These are phyloP conservation scores for Zygoascus tannicola DNA, from an alignment of 805 yeast species.

Conservation along the genomic window DNA sequence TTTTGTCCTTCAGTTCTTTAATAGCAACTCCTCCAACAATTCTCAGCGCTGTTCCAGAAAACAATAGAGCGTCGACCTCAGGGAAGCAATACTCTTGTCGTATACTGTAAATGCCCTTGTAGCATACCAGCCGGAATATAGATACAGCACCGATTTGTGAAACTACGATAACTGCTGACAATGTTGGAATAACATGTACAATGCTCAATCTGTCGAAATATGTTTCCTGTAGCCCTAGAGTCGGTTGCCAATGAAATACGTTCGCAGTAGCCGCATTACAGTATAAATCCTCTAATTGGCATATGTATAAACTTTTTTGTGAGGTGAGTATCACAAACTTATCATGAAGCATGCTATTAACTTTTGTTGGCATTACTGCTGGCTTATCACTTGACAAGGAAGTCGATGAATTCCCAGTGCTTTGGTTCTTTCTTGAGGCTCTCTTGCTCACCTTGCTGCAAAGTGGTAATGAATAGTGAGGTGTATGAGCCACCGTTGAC, in stretches of 20 bases:
- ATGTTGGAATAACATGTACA: constrained; percentile 30
- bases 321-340: constrained; percentile 38
- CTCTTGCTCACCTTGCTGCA: background rate
- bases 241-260: constrained; percentile 32
- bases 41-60: constrained; percentile 7
- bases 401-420: background rate
- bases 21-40: constrained; percentile 13
- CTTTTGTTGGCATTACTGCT: constrained; percentile 6
- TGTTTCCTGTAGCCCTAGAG: constrained; percentile 10
- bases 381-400: background rate
- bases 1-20: constrained; percentile 4
- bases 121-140: constrained; percentile 34
- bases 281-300: constrained; percentile 36
- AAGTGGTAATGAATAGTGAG: constrained; percentile 2
- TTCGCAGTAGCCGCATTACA: constrained; percentile 40
- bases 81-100: constrained; percentile 34
- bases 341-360: constrained; percentile 22
- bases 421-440: background rate
- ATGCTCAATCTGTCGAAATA: constrained; percentile 25
- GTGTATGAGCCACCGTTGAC: background rate
- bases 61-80: constrained; percentile 8
- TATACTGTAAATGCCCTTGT: constrained; percentile 34
- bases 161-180: constrained; percentile 34
- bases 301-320: constrained; percentile 35
- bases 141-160: constrained; percentile 39